These are phyloP conservation scores for Diaporthe sp. DNA, from an alignment of 2,329 filamentous ascomycete genomes.

Conservation along the genomic window DNA sequence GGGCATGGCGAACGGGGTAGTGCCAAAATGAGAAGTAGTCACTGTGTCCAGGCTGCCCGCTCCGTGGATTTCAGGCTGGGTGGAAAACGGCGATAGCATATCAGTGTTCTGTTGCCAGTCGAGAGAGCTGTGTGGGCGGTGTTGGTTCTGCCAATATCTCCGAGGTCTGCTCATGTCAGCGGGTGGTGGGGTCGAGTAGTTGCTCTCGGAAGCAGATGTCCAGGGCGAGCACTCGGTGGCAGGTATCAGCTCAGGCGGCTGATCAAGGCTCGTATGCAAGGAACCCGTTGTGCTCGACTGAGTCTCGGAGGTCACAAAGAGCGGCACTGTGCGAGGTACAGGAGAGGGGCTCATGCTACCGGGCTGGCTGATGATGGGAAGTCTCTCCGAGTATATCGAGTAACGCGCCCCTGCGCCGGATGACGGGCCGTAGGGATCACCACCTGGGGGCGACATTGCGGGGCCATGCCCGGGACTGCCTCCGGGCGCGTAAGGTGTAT, in stretches of 20 bases:
- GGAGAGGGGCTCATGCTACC: conserved; percentile 36
- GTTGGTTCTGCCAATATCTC: conserved; percentile 44
- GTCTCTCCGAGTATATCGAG: conserved; percentile 1
- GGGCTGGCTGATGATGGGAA: conserved; percentile 18
- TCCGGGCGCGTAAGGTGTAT: conserved; percentile 42
- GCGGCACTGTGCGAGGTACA: conserved; percentile 34
- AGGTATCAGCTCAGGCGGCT: conserved; percentile 46
- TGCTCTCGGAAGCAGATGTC: conserved; percentile 62
- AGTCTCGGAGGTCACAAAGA: conserved; percentile 45
- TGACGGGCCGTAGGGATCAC: conserved; percentile 30
- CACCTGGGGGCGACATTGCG: conserved; percentile 37
- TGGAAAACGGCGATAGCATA: conserved; percentile 48
- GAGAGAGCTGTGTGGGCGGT: conserved; percentile 46
- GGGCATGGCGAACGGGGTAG: conserved; percentile 46
- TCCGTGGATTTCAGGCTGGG: conserved; percentile 41
- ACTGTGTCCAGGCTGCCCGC: conserved; percentile 47
- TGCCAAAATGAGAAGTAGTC: conserved; percentile 49
- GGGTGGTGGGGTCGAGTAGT: conserved; percentile 64
- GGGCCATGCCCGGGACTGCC: conserved; percentile 27
- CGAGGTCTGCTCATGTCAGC: conserved; percentile 50
- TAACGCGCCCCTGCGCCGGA: conserved; percentile 15
- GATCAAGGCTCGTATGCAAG: conserved; percentile 44
- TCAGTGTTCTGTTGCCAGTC: conserved; percentile 50
- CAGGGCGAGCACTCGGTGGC: conserved; percentile 56
- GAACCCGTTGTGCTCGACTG: conserved; percentile 45